phyloP scores from a whole-genome alignment of 1,284 basidiomycete genomes.

The Naganishia sp. region DNA sequence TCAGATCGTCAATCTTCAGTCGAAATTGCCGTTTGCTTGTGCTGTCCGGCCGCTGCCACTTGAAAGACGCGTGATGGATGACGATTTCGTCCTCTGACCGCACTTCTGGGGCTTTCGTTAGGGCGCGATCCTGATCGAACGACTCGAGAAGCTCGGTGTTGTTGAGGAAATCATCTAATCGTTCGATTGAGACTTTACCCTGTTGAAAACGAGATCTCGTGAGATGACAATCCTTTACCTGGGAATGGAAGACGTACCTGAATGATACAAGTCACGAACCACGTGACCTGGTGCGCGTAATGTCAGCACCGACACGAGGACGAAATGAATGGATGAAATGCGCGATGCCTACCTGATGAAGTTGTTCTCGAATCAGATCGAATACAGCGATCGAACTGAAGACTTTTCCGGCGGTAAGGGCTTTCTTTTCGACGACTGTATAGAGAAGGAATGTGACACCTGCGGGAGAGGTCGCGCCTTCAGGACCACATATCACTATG shows the following conservation, averaged over 20 bases:
- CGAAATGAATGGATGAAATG: too few relatives aligned
- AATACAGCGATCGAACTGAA: conserved; percentile 54
- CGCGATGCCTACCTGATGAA: conserved; percentile 9
- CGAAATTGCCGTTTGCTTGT: conserved; percentile 51
- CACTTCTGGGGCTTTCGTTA: conserved; percentile 21
- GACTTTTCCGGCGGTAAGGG: conserved; percentile 55
- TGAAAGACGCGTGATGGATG: conserved; percentile 23
- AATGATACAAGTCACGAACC: conserved; percentile 23
- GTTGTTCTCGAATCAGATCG: conserved; percentile 46
- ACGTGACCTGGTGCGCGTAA: conserved; percentile 1
- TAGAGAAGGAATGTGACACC: conserved; percentile 66
- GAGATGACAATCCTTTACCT: background rate
- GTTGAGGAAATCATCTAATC: conserved; percentile 24
- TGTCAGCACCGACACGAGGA: background rate
- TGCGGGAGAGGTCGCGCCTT: background rate
- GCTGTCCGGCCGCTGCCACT: conserved; percentile 24
- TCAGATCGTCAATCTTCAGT: conserved; percentile 59
- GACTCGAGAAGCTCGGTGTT: conserved; percentile 31
- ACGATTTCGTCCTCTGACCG: conserved; percentile 20
- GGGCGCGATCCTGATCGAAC: conserved; percentile 22
- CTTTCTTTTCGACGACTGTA: conserved; percentile 56
- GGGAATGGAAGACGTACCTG: background rate
- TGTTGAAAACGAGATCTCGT: background rate
- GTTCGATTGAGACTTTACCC: conserved; percentile 31
- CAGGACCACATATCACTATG: background rate